A percentile compares a stretch with the other conserved stretches of the same genome.
phyloP scores from a whole-genome alignment of 2,329 filamentous ascomycete species.

The Phaeosphaeria sp. region DNA sequence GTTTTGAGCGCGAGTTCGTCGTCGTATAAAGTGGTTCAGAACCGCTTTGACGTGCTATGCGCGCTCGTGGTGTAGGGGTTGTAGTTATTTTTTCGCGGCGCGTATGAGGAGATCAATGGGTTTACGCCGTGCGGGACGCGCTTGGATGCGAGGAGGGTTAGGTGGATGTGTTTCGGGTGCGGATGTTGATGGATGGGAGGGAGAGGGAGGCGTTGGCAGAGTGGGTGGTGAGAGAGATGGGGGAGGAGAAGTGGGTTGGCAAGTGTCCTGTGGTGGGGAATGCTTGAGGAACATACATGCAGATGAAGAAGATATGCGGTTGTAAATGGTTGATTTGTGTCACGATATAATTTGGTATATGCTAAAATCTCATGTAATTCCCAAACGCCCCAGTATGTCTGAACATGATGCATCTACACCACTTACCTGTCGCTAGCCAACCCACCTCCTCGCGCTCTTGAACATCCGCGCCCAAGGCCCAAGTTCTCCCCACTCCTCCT shows the following conservation, averaged over 20 bases:
- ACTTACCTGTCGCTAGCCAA: constrained; percentile 61
- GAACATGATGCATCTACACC: not conserved
- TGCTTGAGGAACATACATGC: no score
- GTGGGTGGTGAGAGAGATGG: constrained; percentile 17
- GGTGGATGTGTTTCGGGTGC: constrained; percentile 18
- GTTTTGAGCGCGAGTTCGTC: constrained; percentile 13
- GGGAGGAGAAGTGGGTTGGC: constrained; percentile 10
- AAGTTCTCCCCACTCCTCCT: constrained; percentile 76
- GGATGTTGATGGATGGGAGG: constrained; percentile 8
- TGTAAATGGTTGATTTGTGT: not conserved
- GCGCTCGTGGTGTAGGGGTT: constrained; percentile 8
- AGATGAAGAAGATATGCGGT: no score
- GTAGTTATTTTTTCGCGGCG: constrained; percentile 5
- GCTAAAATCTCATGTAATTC: not conserved
- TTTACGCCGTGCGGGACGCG: not conserved
- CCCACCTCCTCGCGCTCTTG: constrained; percentile 86
- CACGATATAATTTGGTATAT: not conserved
- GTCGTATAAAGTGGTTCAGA: constrained; percentile 8
- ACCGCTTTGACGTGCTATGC: constrained; percentile 8
- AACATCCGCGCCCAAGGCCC: constrained; percentile 89
- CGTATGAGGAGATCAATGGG: constrained; percentile 17
- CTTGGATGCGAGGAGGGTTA: not conserved
- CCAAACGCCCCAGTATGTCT: not conserved
- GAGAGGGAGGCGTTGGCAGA: constrained; percentile 7
- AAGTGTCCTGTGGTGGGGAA: constrained; percentile 12